Evolutionary conservation across 148 eudicot species (phyloP), one percentile per base, ranked within the genome.

Genomic region (Diospyros lotus): DNA sequence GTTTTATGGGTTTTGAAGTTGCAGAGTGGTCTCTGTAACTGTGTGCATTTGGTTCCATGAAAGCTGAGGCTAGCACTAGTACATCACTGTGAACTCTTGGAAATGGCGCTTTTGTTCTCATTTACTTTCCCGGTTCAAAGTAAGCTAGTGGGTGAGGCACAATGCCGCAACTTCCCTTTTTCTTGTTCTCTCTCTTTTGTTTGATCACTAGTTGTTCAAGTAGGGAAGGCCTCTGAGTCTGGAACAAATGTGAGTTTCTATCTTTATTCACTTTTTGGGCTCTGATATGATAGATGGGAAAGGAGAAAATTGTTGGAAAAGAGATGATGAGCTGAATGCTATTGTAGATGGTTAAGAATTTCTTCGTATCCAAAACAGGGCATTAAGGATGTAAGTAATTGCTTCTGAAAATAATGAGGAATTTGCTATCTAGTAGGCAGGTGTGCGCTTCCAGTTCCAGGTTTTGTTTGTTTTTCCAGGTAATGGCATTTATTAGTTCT

Each of bases 1-100:
- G 28, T 28, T 62, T 62, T 42, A 68, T 73, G 59, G 76, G 42
- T 61, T 17, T 51, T 51, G 66, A 48, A 64, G 58, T 62, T 73
- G 59, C 72, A 69, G 72, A 39, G 72, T 69, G 2, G 14, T 18
- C 53, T 67, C 42, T 59, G 64, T 28, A 28, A 6, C 9, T 11
- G 13, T 11, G 54, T 52, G 6, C 10, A 11, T 4, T 3, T 73
- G 6, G 50, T 8, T 12, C n/a, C 18, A 11, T 50, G 7, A 41
- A 44, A 53, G 10, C 50, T 15, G 11, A 42, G 40, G 58, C 52
- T 28, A 28, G 28, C 28, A 28, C 28, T 28, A 9, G 74, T 58
- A 54, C 48, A 52, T 18, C 67, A 58, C 50, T 73, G 39, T 52
- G 40, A 17, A 44, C 18, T 45, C 7, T 44, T 28, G 45, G 2